phyloP scores from a whole-genome alignment of 2,329 filamentous ascomycete species.

The Triangularia setosa region DNA sequence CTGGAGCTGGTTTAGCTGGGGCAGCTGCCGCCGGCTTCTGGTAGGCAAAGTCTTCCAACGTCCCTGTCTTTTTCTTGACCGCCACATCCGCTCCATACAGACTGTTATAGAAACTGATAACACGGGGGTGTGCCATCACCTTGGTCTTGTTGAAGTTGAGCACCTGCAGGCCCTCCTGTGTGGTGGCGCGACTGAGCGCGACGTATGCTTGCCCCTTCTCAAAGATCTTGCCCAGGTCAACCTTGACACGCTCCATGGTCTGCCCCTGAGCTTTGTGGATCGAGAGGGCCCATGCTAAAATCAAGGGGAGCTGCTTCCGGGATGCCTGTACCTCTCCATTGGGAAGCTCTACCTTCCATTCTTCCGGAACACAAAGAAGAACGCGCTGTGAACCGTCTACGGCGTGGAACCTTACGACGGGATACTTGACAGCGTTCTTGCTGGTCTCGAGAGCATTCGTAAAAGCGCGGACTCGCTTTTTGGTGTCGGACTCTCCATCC shows the following conservation, averaged over 20 bases:
- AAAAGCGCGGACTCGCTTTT: constrained; percentile 26
- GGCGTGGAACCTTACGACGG: constrained; percentile 78
- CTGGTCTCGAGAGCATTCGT: constrained; percentile 32
- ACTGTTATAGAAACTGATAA: constrained; percentile 80
- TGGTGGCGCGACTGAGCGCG: constrained; percentile 87
- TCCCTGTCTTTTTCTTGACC: constrained; percentile 30
- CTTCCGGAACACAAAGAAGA: constrained; percentile 79
- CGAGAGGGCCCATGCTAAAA: constrained; percentile 92
- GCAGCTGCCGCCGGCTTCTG: constrained; percentile 26
- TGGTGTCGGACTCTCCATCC: constrained; percentile 36
- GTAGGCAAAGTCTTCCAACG: constrained; percentile 41
- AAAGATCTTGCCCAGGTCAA: constrained; percentile 87
- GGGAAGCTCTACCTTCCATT: constrained; percentile 96
- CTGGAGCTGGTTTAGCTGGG: not conserved
- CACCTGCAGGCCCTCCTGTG: constrained; percentile 82
- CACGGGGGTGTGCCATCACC: constrained; percentile 89
- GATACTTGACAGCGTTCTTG: constrained; percentile 63
- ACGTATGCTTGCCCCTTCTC: constrained; percentile 98
- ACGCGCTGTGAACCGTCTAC: constrained; percentile 72
- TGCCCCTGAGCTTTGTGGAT: constrained; percentile 98
- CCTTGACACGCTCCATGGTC: constrained; percentile 88
- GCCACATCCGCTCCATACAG: constrained; percentile 65
- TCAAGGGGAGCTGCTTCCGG: constrained; percentile 77
- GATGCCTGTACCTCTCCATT: constrained; percentile 91
- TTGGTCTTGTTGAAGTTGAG: constrained; percentile 82